A percentile compares a stretch with the other conserved stretches of the same genome.
Conservation (phyloP, 345 rosid species). For the Moricandia arvensis region DNA sequence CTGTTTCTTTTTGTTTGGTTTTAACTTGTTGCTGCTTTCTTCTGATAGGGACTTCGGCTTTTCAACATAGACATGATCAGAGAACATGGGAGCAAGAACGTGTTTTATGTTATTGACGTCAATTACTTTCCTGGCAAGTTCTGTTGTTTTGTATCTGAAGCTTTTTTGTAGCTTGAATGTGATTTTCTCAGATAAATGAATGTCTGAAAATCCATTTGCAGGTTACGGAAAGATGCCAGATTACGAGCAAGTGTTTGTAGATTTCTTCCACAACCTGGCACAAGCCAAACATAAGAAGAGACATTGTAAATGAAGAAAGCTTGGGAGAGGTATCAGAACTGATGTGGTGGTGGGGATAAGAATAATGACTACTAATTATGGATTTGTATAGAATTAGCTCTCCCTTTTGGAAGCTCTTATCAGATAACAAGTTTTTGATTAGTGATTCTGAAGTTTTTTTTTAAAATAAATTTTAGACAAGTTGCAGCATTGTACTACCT, state of each 20-base stretch:
- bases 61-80: conserved; percentile 95
- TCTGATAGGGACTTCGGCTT: conserved; percentile 52
- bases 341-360: conserved; percentile 6
- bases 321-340: conserved; percentile 4
- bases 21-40: conserved; percentile 29
- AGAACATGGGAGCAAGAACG: conserved; percentile 69
- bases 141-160: neutral
- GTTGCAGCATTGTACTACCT: neutral
- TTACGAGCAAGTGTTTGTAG: conserved; percentile 80
- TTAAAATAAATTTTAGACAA: neutral
- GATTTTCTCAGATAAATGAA: neutral
- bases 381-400: conserved; percentile 29
- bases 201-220: conserved; percentile 36
- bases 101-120: conserved; percentile 87
- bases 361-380: conserved; percentile 36
- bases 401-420: conserved; percentile 15
- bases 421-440: conserved; percentile 31
- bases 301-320: conserved; percentile 25
- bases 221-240: conserved; percentile 92
- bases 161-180: neutral
- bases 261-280: conserved; percentile 58
- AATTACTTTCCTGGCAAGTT: conserved; percentile 80
- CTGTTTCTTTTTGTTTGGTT: neutral
- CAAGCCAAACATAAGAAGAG: conserved; percentile 45
- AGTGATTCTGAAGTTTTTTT: neutral